These are phyloP conservation scores for Leccinum ochraceum DNA, from an alignment of 768 basidiomycete genomes.

Conservation along the genomic window DNA sequence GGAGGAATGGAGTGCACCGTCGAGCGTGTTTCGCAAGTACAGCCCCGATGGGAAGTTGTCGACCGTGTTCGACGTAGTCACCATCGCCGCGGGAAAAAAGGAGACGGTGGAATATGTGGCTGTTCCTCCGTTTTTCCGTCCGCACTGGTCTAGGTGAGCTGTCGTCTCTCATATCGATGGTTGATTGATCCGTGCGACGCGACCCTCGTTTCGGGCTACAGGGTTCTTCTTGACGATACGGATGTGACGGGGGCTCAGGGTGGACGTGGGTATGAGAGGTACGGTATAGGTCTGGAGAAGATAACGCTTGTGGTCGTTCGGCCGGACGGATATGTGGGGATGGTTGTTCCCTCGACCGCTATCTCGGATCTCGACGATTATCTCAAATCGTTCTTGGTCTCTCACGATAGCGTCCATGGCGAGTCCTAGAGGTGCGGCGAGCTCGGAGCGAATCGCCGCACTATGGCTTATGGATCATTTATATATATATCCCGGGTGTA, in stretches of 20 bases:
- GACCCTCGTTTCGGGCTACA: slow-evolving; percentile 8
- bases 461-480: not conserved
- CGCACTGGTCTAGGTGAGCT: slow-evolving; percentile 45
- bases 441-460: too few relatives aligned
- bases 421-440: not conserved
- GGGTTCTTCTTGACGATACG: slow-evolving; percentile 40
- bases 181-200: not conserved
- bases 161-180: not conserved
- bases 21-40: not conserved
- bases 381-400: slow-evolving; percentile 47
- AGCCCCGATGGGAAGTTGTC: not conserved
- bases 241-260: slow-evolving; percentile 33
- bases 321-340: slow-evolving; percentile 44
- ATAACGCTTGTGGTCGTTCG: slow-evolving; percentile 40
- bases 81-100: not conserved
- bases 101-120: not conserved
- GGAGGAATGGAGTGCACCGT: not conserved
- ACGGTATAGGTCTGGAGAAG: slow-evolving; percentile 31
- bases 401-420: slow-evolving; percentile 1
- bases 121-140: not conserved
- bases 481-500: slow-evolving; percentile 9
- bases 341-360: slow-evolving; percentile 31
- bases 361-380: slow-evolving; percentile 44
- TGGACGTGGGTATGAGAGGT: slow-evolving; percentile 36
- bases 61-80: not conserved